Base-by-base conservation (phyloP, 257 asterid genomes). In the Nicotiana obtusifolia region DNA sequence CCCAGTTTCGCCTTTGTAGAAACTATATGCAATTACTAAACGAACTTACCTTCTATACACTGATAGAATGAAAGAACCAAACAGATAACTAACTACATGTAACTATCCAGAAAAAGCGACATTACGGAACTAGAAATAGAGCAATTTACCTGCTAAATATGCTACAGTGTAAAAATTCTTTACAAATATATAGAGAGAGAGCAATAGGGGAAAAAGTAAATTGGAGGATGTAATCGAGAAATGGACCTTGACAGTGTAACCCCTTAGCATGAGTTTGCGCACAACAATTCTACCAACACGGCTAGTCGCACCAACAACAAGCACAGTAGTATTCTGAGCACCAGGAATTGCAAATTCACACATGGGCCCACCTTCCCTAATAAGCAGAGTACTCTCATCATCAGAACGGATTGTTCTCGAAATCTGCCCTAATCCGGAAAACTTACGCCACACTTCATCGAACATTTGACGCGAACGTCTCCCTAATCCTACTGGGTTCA, bases 241-340 rank as follows among this genome's bases (percentile, higher is more conserved):
- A 77, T 20, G 52, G 77, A 94, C 98, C 98, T 95, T 94, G 69
- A 95, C 99, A 53, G 94, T 84, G 88, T 95, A 95, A 13, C 99
- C 99, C 81, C 99, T 92, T 37, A 95, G 95, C 98, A 95, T 94
- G 81, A 95, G 98, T 86, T 95, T 95, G 10, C 99, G 89, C 64
- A 95, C 94, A 2, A 95, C 96, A 67, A 95, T 88, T 80, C 99
- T 92, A 80, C 99, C 99, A 5, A 95, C 97, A 81, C 99, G 97
- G 85, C 99, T 94, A 87, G 99, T 94, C 69, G 97, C 98, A 60
- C 99, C 99, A 28, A 95, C 97, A 20, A 95, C 97, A 15, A 95
- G 95, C 83, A 95, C 97, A 81, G 92, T 91, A 80, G 99, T 94
- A 85, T 94, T 95, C 92, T 95, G 99, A 37, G 99, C 99, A 19